A percentile compares a stretch with the other conserved stretches of the same genome.
These are phyloP conservation scores for Noccaea bulbosa DNA, from an alignment of 345 rosid species.

Conservation along the genomic window DNA sequence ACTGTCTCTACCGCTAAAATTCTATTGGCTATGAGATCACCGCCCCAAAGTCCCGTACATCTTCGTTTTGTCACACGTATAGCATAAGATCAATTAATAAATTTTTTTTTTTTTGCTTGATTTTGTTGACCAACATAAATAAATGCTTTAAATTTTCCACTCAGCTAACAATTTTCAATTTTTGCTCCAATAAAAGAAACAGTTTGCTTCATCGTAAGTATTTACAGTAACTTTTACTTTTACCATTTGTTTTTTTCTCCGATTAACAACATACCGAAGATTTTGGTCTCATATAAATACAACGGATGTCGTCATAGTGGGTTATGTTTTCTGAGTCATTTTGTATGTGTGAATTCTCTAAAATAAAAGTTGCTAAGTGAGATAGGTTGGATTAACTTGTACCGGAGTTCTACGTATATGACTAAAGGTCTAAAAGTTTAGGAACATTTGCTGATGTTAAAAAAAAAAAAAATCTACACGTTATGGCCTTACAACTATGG, in stretches of 20 bases:
- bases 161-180: not conserved
- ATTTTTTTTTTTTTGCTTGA: not conserved
- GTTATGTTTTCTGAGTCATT: not conserved
- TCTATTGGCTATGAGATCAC: slow-evolving; percentile 32
- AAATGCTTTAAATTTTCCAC: slow-evolving; percentile 11
- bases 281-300: not conserved
- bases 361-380: not conserved
- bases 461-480: not conserved
- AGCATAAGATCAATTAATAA: not conserved
- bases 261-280: no score
- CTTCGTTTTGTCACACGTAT: slow-evolving; percentile 44
- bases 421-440: not conserved
- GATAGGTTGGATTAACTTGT: not conserved
- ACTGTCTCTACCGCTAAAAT: not conserved
- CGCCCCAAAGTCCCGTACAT: slow-evolving; percentile 33
- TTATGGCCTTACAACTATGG: slow-evolving; percentile 16
- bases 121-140: slow-evolving; percentile 39
- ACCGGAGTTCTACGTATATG: not conserved
- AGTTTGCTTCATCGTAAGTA: not conserved
- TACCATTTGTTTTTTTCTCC: no score
- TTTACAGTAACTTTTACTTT: no score
- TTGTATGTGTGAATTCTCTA: not conserved
- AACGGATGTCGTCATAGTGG: not conserved
- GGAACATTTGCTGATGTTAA: not conserved
- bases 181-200: not conserved